Evolutionary conservation across 306 rosid species (phyloP), one percentile per base, ranked within the genome.

Genomic region (Phaseolus lunatus): DNA sequence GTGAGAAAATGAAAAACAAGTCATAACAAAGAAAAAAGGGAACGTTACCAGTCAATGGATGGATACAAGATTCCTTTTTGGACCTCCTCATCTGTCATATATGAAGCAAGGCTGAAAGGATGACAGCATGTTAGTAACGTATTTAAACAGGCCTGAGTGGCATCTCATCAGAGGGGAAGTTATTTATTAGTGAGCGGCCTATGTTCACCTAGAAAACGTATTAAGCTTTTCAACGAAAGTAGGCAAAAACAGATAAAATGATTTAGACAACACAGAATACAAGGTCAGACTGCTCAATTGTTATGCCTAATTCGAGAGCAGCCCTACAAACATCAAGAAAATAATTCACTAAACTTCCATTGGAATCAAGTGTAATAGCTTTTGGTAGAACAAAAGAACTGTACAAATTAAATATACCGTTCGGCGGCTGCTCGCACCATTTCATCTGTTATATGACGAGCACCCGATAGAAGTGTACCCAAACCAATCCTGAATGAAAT

Each of bases 401-500:
- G 39, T n/a, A 24, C 15, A 72, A 63, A 35, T 67, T 5, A 39
- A 71, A 49, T 89, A 52, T 89, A 93, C 97, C 97, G 84, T 88
- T 93, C 96, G 64, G 97, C 80, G 50, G 97, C 97, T 44, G 91
- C 96, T 84, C 86, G 96, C 85, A 93, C 80, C 97, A 93, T 93
- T 82, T 91, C 92, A 79, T 93, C 97, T 0, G 94, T 81, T 77
- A 93, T 89, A 67, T 85, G 82, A 50, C 67, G 96, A 77, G 97
- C 96, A 74, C 97, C 97, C 7, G 97, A 86, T 43, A 89, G 86
- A 81, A 93, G 92, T 24, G 97, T 43, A 78, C 97, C 97, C 85
- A 93, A 80, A 81, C 97, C 97, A 77, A 93, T 90, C 86, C 97
- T 93, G 91, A 59, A 65, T 37, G n/a, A 56, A 62, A 72, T 56